Conservation (phyloP, 2,329 filamentous ascomycete genomes). For the Fusarium penzigii region DNA sequence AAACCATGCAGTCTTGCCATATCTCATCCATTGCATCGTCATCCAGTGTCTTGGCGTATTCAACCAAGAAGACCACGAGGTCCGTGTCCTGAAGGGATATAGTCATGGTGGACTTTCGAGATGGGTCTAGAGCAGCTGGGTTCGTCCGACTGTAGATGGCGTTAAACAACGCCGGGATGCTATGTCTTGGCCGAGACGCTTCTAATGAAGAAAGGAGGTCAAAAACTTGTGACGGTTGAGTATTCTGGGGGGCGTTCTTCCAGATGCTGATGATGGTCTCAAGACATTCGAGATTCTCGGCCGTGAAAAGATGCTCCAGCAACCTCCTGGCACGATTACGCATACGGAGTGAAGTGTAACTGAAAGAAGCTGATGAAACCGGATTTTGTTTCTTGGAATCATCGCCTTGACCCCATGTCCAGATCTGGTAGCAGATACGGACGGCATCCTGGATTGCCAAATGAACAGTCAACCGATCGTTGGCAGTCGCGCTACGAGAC, state of each 20-base stretch:
- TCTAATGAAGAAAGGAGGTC: conserved; percentile 88
- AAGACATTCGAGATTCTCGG: conserved; percentile 88
- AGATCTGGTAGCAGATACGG: conserved; percentile 87
- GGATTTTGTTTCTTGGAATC: conserved; percentile 62
- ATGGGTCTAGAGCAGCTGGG: conserved; percentile 73
- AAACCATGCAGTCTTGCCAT: conserved; percentile 91
- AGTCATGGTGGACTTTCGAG: conserved; percentile 83
- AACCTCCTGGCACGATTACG: conserved; percentile 85
- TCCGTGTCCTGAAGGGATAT: conserved; percentile 82
- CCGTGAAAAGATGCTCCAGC: conserved; percentile 88
- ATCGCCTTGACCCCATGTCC: conserved; percentile 81
- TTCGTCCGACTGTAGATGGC: conserved; percentile 95
- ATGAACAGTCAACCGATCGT: conserved; percentile 88
- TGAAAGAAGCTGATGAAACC: conserved; percentile 77
- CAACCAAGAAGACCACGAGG: conserved; percentile 83
- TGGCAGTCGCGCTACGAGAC: conserved; percentile 81
- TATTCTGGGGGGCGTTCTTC: conserved; percentile 55
- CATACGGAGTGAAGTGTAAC: conserved; percentile 87
- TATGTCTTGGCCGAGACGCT: conserved; percentile 85
- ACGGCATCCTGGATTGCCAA: conserved; percentile 97
- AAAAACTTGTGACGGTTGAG: conserved; percentile 66
- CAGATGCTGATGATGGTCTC: conserved; percentile 89
- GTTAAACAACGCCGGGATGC: conserved; percentile 92
- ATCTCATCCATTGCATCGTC: conserved; percentile 99
- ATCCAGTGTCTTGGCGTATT: conserved; percentile 86